phyloP scores from a whole-genome alignment of 2,329 filamentous ascomycete genomes.

The Drechslerella dactyloides region DNA sequence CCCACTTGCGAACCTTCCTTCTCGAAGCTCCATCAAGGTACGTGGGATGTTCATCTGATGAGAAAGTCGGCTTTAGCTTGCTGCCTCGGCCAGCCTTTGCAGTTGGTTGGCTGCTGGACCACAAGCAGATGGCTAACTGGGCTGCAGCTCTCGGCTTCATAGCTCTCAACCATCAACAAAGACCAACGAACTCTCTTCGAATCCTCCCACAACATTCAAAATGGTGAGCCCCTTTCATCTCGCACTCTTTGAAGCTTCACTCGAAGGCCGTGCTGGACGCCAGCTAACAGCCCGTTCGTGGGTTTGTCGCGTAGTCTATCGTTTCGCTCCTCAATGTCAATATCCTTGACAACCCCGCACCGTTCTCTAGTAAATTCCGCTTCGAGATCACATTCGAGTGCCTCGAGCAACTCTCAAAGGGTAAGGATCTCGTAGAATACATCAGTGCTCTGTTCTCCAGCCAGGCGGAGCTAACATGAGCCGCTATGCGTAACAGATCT shows the following conservation, averaged over 20 bases:
- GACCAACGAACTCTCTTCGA: conserved; percentile 8
- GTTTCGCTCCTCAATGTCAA: conserved; percentile 95
- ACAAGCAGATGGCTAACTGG: conserved; percentile 18
- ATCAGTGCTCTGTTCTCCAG: not conserved
- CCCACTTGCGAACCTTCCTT: not conserved
- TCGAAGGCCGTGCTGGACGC: conserved; percentile 26
- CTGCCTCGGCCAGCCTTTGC: not conserved
- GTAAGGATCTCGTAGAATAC: conserved; percentile 60
- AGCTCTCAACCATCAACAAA: conserved; percentile 8
- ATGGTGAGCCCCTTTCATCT: conserved; percentile 31
- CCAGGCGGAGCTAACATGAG: not conserved
- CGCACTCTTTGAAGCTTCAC: conserved; percentile 28
- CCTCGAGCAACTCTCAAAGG: conserved; percentile 90
- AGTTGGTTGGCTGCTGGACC: conserved; percentile 24
- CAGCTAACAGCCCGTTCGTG: conserved; percentile 60
- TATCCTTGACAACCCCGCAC: conserved; percentile 95
- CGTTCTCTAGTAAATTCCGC: conserved; percentile 89
- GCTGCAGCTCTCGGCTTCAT: conserved; percentile 4
- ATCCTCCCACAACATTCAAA: conserved; percentile 12
- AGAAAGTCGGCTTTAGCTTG: not conserved
- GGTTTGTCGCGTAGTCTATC: conserved; percentile 72
- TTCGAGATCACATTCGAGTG: conserved; percentile 99
- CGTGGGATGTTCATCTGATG: not conserved
- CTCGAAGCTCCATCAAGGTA: conserved; percentile 3
- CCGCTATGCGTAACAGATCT: conserved; percentile 68